These are phyloP conservation scores for Scheffersomyces coipomensis DNA, from an alignment of 805 yeast genomes.

Conservation along the genomic window DNA sequence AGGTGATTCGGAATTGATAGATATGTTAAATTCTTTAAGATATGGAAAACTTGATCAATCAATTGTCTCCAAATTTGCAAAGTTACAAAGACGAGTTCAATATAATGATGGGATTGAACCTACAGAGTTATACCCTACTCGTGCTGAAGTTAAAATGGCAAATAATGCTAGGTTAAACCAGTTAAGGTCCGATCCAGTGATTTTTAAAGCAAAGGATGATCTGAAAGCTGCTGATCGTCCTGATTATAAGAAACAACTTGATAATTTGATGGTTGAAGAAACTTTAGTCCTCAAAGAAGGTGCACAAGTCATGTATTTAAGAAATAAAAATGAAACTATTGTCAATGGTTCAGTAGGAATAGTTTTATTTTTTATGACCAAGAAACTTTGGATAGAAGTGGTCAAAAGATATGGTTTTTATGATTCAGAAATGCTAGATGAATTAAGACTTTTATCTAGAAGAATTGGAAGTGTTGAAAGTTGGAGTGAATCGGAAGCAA, in stretches of 20 bases:
- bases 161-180: slow-evolving; percentile 43
- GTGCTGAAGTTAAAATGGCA: slow-evolving; percentile 80
- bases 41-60: slow-evolving; percentile 59
- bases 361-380: slow-evolving; percentile 53
- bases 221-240: slow-evolving; percentile 13
- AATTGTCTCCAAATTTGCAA: slow-evolving; percentile 47
- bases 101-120: slow-evolving; percentile 81
- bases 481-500: slow-evolving; percentile 16
- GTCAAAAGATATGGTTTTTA: slow-evolving; percentile 18
- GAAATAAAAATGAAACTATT: slow-evolving; percentile 69
- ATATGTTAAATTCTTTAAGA: slow-evolving; percentile 79
- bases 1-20: slow-evolving; percentile 72
- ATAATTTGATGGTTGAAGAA: slow-evolving; percentile 71
- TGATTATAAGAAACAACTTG: slow-evolving; percentile 34
- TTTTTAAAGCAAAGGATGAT: slow-evolving; percentile 43
- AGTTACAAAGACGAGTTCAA: slow-evolving; percentile 54
- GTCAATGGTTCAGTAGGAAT: slow-evolving; percentile 93
- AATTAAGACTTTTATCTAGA: slow-evolving; percentile 17
- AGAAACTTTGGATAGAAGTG: slow-evolving; percentile 20
- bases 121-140: slow-evolving; percentile 84
- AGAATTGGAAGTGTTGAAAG: slow-evolving; percentile 19
- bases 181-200: slow-evolving; percentile 46
- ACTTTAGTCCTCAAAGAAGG: slow-evolving; percentile 66
- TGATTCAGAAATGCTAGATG: slow-evolving; percentile 20
- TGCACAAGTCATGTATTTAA: slow-evolving; percentile 93